Percentiles rank a stretch among this genome's conserved stretches.
phyloP scores from a whole-genome alignment of 2,329 filamentous ascomycete genomes.

The Didymellaceae sp. region DNA sequence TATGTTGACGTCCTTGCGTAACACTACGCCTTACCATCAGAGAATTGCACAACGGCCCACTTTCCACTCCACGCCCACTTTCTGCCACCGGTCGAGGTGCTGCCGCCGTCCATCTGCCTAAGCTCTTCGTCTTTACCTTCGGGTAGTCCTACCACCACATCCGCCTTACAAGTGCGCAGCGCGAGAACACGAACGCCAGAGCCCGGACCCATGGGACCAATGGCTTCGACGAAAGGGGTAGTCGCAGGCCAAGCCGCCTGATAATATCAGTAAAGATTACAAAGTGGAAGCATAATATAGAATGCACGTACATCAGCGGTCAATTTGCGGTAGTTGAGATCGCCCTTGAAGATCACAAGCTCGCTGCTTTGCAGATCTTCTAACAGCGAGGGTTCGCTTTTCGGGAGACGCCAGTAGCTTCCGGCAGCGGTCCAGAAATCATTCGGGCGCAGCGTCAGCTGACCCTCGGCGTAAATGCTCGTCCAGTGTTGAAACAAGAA shows the following conservation, averaged over 20 bases:
- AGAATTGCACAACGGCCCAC: slow-evolving; percentile 93
- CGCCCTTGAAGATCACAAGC: slow-evolving; percentile 95
- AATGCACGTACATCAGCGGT: slow-evolving; percentile 76
- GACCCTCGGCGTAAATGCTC: slow-evolving; percentile 78
- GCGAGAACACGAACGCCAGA: slow-evolving; percentile 87
- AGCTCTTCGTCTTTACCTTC: slow-evolving; percentile 84
- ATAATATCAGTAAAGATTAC: background rate
- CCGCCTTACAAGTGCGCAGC: slow-evolving; percentile 93
- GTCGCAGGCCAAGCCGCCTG: slow-evolving; percentile 83
- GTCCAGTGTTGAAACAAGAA: slow-evolving; percentile 88
- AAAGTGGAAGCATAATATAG: background rate
- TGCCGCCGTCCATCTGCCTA: slow-evolving; percentile 69
- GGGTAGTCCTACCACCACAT: slow-evolving; percentile 89
- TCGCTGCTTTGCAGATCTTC: slow-evolving; percentile 83
- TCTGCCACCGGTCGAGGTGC: slow-evolving; percentile 71
- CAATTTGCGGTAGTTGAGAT: slow-evolving; percentile 94
- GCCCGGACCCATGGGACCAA: slow-evolving; percentile 81
- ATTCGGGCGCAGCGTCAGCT: slow-evolving; percentile 82
- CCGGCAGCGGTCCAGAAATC: slow-evolving; percentile 89
- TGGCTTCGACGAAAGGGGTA: slow-evolving; percentile 81
- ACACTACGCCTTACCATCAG: slow-evolving; percentile 64
- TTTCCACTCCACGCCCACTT: slow-evolving; percentile 97
- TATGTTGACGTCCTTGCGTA: background rate
- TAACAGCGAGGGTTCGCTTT: slow-evolving; percentile 69
- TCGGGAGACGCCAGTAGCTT: slow-evolving; percentile 86